Evolutionary conservation across 768 basidiomycete species (phyloP).

Genomic region (Podaxis pistillaris): DNA sequence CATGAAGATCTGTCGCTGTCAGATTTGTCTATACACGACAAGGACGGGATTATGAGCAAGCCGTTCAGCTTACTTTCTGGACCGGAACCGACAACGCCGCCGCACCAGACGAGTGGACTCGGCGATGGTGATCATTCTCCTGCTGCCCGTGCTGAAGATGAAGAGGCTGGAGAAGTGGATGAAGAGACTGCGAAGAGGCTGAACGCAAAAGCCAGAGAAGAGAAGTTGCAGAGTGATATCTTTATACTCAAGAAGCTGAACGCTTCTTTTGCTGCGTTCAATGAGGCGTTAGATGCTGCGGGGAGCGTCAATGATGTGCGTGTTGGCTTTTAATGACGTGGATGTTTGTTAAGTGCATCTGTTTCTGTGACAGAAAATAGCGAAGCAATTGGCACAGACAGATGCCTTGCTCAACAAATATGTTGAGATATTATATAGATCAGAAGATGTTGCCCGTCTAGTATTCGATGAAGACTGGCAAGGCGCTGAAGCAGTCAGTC

Average conservation of each 20-base stretch:
- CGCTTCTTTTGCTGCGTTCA: slow-evolving; percentile 62
- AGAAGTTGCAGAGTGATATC: slow-evolving; percentile 72
- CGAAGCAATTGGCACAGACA: slow-evolving; percentile 66
- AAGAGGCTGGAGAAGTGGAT: slow-evolving; percentile 3
- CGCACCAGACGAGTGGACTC: slow-evolving; percentile 11
- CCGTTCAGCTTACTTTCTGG: slow-evolving; percentile 30
- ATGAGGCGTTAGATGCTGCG: slow-evolving; percentile 62
- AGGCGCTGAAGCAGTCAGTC: slow-evolving; percentile 68
- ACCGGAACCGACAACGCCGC: slow-evolving; percentile 16
- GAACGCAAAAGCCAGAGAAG: slow-evolving; percentile 41
- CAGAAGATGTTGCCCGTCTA: slow-evolving; percentile 64
- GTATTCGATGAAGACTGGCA: slow-evolving; percentile 78
- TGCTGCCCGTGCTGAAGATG: background rate
- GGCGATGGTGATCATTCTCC: background rate
- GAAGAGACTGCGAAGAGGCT: slow-evolving; percentile 5
- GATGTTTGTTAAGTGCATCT: background rate
- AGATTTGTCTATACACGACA: slow-evolving; percentile 48
- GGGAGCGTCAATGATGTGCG: slow-evolving; percentile 71
- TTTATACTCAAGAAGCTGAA: slow-evolving; percentile 75
- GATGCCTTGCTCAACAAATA: slow-evolving; percentile 77
- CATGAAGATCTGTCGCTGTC: slow-evolving; percentile 56
- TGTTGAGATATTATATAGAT: slow-evolving; percentile 62
- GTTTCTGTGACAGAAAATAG: slow-evolving; percentile 51
- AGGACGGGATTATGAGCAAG: slow-evolving; percentile 17
- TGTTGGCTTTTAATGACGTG: slow-evolving; percentile 1